Evolutionary conservation across 345 rosid species (phyloP).

Genomic region (Salix viminalis): DNA sequence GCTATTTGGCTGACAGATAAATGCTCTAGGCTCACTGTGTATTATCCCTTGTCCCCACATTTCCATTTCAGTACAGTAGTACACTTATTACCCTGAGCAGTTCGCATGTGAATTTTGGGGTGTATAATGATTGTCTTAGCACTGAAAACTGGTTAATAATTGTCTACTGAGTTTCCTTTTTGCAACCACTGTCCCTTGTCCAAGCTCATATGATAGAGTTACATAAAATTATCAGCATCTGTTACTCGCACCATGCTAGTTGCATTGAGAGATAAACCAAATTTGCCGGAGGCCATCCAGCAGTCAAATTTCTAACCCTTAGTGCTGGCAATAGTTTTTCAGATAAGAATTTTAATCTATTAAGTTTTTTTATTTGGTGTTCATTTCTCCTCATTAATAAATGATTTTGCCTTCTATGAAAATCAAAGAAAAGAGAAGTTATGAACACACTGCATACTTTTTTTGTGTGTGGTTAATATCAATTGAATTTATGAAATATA

Average conservation of each 20-base stretch:
- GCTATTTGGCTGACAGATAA: no score
- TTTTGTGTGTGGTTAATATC: background rate
- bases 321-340: background rate
- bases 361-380: background rate
- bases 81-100: no score
- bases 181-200: no score
- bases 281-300: background rate
- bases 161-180: no score
- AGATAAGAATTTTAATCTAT: background rate
- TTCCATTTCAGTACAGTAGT: no score
- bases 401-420: background rate
- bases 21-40: no score
- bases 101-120: no score
- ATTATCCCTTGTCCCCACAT: no score
- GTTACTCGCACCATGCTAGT: background rate
- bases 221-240: background rate
- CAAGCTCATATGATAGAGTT: background rate
- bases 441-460: background rate
- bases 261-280: background rate
- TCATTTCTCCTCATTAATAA: background rate
- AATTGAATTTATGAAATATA: background rate
- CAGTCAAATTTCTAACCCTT: background rate
- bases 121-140: no score
- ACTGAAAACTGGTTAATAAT: no score
- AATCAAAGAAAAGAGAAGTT: background rate